Percentiles rank a stretch among this genome's conserved stretches.
Conservation (phyloP, 1,284 basidiomycete genomes). For the Tranzscheliella williamsii region DNA sequence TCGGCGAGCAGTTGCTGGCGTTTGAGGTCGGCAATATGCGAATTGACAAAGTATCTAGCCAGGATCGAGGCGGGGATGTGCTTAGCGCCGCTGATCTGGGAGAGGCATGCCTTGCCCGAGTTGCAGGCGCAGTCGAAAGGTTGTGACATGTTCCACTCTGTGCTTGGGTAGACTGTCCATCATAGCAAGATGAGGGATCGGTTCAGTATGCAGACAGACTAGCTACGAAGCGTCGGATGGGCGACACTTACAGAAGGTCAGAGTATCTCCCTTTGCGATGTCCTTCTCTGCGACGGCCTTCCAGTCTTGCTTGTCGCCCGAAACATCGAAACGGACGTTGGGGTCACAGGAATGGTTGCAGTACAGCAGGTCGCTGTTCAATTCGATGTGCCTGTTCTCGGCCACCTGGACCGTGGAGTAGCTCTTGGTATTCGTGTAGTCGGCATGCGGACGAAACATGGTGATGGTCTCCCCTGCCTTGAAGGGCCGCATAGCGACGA, state of each 20-base stretch:
- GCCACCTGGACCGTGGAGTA: constrained; percentile 56
- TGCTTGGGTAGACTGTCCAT: constrained; percentile 51
- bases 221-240: too few relatives aligned
- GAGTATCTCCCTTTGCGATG: constrained; percentile 44
- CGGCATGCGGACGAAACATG: constrained; percentile 33
- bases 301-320: constrained; percentile 28
- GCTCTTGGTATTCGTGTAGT: constrained; percentile 13
- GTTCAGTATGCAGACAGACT: too few relatives aligned
- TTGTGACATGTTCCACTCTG: constrained; percentile 57
- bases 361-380: constrained; percentile 56
- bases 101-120: constrained; percentile 25
- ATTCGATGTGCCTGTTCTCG: constrained; percentile 42
- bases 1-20: constrained; percentile 15
- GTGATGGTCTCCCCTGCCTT: constrained; percentile 36
- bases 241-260: constrained; percentile 54
- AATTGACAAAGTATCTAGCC: constrained; percentile 45
- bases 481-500: constrained; percentile 39
- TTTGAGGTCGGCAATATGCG: constrained; percentile 48
- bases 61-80: constrained; percentile 23
- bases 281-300: constrained; percentile 37
- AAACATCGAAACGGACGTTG: constrained; percentile 44
- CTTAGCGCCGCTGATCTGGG: constrained; percentile 45
- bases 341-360: constrained; percentile 58
- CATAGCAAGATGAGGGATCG: not conserved
- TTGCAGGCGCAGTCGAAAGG: constrained; percentile 54